Evolutionary conservation across 2,329 filamentous ascomycete species (phyloP).

Genomic region (Ophiostoma pallidulum): DNA sequence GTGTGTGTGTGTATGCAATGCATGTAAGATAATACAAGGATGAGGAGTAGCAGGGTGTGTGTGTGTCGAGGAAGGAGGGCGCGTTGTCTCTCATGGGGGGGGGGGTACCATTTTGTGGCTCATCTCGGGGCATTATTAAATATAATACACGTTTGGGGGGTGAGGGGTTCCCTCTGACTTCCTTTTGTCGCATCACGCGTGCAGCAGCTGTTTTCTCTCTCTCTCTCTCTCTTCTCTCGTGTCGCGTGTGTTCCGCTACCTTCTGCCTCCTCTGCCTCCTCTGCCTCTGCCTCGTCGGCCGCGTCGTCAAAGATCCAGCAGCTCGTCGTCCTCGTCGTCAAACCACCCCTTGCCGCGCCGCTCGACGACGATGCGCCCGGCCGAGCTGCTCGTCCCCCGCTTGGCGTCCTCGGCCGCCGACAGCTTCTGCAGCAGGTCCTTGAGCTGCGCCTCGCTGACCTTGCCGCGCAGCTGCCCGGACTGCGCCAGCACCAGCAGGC

Average conservation of each 20-base stretch:
- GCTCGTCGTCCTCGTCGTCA: slow-evolving; percentile 67
- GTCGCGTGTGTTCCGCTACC: not conserved
- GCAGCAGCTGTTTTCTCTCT: not conserved
- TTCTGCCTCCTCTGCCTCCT: not conserved
- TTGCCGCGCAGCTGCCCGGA: slow-evolving; percentile 78
- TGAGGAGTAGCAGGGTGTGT: too few species aligned
- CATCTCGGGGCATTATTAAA: slow-evolving; percentile 5
- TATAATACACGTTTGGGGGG: not conserved
- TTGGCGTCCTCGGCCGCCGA: slow-evolving; percentile 73
- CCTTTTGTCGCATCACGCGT: too few species aligned
- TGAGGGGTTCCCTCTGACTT: too few species aligned
- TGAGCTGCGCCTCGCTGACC: slow-evolving; percentile 86
- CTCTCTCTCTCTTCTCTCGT: not conserved
- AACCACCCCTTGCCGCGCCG: slow-evolving; percentile 68
- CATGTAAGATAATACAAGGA: too few species aligned
- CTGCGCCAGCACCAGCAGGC: slow-evolving; percentile 84
- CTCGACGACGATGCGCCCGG: slow-evolving; percentile 80
- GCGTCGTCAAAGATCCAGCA: slow-evolving; percentile 15
- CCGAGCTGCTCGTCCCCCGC: slow-evolving; percentile 32
- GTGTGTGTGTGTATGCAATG: too few species aligned
- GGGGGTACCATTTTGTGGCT: too few species aligned
- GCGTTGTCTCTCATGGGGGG: too few species aligned
- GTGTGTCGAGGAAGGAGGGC: too few species aligned
- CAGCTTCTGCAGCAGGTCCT: slow-evolving; percentile 80
- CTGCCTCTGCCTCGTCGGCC: not conserved